A percentile compares a stretch with the other conserved stretches of the same genome.
Evolutionary conservation across 1,139 yeast genomes (phyloP).

Genomic region (Yarrowia galli): DNA sequence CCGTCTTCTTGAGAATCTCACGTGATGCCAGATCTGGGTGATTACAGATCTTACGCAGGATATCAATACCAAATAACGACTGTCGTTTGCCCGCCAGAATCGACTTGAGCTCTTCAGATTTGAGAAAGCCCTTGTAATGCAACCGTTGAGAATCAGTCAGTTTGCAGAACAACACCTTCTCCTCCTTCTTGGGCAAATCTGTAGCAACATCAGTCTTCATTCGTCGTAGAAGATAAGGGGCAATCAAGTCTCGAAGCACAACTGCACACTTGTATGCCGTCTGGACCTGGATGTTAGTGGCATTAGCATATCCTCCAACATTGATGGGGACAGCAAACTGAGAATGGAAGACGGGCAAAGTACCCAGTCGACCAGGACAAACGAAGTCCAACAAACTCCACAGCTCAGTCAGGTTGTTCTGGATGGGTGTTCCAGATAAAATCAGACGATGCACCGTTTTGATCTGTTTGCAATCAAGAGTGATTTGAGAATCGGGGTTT

Average conservation of each 20-base stretch:
- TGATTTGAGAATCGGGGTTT: constrained; percentile 90
- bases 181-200: constrained; percentile 91
- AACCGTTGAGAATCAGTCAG: constrained; percentile 77
- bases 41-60: constrained; percentile 88
- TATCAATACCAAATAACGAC: constrained; percentile 88
- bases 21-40: constrained; percentile 88
- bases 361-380: constrained; percentile 92
- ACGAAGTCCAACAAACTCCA: constrained; percentile 97
- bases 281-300: constrained; percentile 93
- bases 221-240: constrained; percentile 86
- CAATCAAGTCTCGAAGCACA: constrained; percentile 80
- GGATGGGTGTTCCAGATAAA: constrained; percentile 95
- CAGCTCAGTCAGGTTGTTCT: constrained; percentile 85
- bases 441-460: constrained; percentile 84
- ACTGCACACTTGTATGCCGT: constrained; percentile 97
- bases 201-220: constrained; percentile 96
- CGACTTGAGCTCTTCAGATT: constrained; percentile 75
- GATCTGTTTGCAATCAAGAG: constrained; percentile 82
- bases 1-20: constrained; percentile 55
- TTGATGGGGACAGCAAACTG: constrained; percentile 94
- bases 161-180: constrained; percentile 90
- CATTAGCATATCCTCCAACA: constrained; percentile 98
- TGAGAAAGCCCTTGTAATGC: constrained; percentile 74
- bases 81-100: constrained; percentile 80
- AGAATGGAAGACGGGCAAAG: constrained; percentile 90